phyloP scores from a whole-genome alignment of 108 stramenopile genomes.

The Skeletonema marinoi region DNA sequence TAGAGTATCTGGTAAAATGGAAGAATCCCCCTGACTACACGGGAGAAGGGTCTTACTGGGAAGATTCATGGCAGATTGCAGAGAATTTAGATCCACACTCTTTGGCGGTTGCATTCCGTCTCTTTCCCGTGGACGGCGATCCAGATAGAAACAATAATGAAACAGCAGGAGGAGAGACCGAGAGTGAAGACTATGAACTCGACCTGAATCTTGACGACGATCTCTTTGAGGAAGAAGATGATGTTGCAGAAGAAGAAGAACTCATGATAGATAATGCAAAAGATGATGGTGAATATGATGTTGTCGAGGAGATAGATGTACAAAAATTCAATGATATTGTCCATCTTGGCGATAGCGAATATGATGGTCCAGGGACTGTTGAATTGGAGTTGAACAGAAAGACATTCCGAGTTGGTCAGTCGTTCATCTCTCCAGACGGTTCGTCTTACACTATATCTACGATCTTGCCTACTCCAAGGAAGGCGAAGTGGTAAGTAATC shows the following conservation, averaged over 20 bases:
- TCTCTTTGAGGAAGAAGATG: constrained; percentile 13
- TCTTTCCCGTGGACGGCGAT: constrained; percentile 31
- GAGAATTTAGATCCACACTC: constrained; percentile 39
- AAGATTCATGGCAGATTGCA: constrained; percentile 25
- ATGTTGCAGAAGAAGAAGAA: constrained; percentile 7
- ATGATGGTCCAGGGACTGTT: constrained; percentile 28
- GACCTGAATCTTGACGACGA: constrained; percentile 19
- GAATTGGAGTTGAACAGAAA: constrained; percentile 30
- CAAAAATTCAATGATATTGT: constrained; percentile 1
- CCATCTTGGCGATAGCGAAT: constrained; percentile 32
- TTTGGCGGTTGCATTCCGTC: constrained; percentile 26
- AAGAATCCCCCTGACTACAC: constrained; percentile 21
- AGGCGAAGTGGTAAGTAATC: constrained; percentile 19
- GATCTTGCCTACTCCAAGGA: constrained; percentile 10
- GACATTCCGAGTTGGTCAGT: constrained; percentile 40
- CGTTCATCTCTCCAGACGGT: constrained; percentile 8
- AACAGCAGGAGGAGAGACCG: background rate
- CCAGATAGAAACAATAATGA: background rate
- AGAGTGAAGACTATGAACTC: background rate
- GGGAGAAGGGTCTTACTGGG: background rate
- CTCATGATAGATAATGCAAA: constrained; percentile 5
- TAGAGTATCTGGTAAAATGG: constrained; percentile 39
- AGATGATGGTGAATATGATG: constrained; percentile 6
- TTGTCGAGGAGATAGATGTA: background rate
- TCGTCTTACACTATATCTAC: constrained; percentile 34